phyloP scores from a whole-genome alignment of 805 yeast species.

The Myxozyma nipponensis region DNA sequence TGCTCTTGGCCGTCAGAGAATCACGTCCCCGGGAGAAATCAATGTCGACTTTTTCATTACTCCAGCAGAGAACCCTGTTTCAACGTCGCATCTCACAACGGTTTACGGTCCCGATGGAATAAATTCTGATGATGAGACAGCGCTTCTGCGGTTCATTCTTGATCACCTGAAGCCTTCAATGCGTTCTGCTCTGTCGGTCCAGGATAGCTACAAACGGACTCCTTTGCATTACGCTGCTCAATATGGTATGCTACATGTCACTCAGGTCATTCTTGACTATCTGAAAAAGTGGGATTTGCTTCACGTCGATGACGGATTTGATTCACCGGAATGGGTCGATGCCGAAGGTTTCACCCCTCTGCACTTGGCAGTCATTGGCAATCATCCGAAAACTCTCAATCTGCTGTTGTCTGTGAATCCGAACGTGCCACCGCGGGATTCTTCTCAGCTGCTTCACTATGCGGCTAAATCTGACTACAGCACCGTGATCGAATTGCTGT shows the following conservation, averaged over 20 bases:
- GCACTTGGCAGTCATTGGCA: conserved; percentile 76
- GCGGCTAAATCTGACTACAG: conserved; percentile 66
- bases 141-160: conserved; percentile 59
- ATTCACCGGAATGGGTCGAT: conserved; percentile 43
- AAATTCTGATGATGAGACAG: conserved; percentile 54
- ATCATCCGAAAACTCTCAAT: conserved; percentile 71
- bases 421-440: conserved; percentile 46
- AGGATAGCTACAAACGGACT: conserved; percentile 73
- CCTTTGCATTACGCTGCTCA: conserved; percentile 89
- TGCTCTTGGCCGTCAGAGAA: conserved; percentile 51
- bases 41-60: conserved; percentile 30
- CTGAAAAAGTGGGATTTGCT: conserved; percentile 52
- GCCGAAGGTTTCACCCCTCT: conserved; percentile 77
- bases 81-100: conserved; percentile 46
- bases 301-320: conserved; percentile 25
- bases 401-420: conserved; percentile 49
- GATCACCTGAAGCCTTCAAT: conserved; percentile 52
- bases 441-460: conserved; percentile 60
- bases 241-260: conserved; percentile 68
- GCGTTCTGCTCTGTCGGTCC: conserved; percentile 55
- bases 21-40: conserved; percentile 6
- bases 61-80: conserved; percentile 55
- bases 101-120: conserved; percentile 63
- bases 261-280: conserved; percentile 53
- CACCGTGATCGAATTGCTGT: conserved; percentile 51